Evolutionary conservation across 2,329 filamentous ascomycete species (phyloP).

Genomic region (Fusarium floridanum): DNA sequence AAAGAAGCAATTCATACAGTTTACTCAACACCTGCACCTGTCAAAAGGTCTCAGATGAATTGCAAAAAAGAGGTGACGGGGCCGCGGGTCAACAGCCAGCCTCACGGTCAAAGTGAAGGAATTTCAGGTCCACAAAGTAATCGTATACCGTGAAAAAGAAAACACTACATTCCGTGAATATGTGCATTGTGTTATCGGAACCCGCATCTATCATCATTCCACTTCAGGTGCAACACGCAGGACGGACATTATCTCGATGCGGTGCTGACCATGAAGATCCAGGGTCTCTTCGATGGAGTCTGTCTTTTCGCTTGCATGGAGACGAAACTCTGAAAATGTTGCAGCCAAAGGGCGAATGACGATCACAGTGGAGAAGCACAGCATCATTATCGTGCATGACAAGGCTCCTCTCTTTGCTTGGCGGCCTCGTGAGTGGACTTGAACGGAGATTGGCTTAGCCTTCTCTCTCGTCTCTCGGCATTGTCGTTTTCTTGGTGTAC

Average conservation of each 20-base stretch:
- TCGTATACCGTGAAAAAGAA: background rate
- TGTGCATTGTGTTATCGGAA: slow-evolving; percentile 6
- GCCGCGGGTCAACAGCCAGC: slow-evolving; percentile 8
- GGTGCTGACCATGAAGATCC: slow-evolving; percentile 27
- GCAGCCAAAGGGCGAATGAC: slow-evolving; percentile 20
- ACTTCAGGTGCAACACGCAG: slow-evolving; percentile 23
- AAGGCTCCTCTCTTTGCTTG: background rate
- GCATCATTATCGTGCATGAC: slow-evolving; percentile 6
- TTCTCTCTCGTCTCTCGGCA: background rate
- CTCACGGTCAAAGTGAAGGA: slow-evolving; percentile 14
- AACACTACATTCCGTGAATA: slow-evolving; percentile 24
- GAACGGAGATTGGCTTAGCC: background rate
- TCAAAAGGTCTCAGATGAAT: background rate
- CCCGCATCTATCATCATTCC: slow-evolving; percentile 16
- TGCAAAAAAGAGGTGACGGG: background rate
- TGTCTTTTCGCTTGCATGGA: background rate
- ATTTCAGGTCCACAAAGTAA: slow-evolving; percentile 9
- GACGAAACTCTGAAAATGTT: background rate
- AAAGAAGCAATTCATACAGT: background rate
- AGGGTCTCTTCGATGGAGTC: slow-evolving; percentile 33
- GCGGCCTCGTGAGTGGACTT: background rate
- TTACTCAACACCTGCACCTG: background rate
- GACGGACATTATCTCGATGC: background rate
- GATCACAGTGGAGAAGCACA: slow-evolving; percentile 21
- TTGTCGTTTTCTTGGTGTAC: background rate